phyloP scores from a whole-genome alignment of 148 eudicot genomes.

The Rhododendron vialii region DNA sequence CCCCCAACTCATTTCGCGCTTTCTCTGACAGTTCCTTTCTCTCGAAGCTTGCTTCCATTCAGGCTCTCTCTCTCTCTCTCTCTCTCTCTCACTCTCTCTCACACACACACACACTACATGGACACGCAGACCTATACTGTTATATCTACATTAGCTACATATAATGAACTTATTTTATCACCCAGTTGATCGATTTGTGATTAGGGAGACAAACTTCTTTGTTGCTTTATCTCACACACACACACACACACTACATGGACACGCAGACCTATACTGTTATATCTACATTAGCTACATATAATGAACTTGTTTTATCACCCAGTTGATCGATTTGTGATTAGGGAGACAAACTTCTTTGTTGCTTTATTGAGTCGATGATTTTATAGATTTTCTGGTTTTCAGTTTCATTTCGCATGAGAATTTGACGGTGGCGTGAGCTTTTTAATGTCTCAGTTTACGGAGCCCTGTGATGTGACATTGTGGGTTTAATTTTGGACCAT shows the following conservation, averaged over 20 bases:
- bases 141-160: not conserved
- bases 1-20: not conserved
- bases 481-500: not conserved
- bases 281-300: not conserved
- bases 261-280: not conserved
- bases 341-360: not conserved
- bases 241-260: not conserved
- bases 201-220: not conserved
- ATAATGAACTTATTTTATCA: not conserved
- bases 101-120: not conserved
- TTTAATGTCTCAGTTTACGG: not conserved
- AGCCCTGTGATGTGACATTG: not conserved
- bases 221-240: not conserved
- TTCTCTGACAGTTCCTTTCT: not conserved
- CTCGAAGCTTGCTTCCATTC: not conserved
- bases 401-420: not conserved
- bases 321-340: not conserved
- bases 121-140: not conserved
- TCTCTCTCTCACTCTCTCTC: constrained; percentile 6
- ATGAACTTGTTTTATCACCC: not conserved
- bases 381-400: not conserved
- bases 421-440: not conserved
- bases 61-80: not conserved
- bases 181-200: not conserved
- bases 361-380: not conserved